A percentile compares a stretch with the other conserved stretches of the same genome.
phyloP scores from a whole-genome alignment of 352 stramenopile species.

The Peronospora belbahrii region DNA sequence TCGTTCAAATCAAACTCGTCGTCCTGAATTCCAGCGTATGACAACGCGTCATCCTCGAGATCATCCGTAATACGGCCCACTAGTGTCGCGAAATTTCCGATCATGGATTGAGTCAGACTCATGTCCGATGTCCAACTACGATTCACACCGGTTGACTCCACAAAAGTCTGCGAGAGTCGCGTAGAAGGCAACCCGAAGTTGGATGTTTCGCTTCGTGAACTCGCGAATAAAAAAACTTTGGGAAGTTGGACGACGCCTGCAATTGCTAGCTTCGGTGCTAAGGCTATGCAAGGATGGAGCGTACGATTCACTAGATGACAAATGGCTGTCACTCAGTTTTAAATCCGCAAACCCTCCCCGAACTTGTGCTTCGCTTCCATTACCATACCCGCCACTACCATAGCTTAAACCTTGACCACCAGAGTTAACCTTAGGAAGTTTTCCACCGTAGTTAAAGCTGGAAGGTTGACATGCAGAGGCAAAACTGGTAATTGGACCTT shows the following conservation, averaged over 20 bases:
- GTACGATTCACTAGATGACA: constrained; percentile 18
- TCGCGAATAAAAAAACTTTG: constrained; percentile 22
- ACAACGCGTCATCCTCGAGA: constrained; percentile 36
- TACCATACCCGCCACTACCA: constrained; percentile 6
- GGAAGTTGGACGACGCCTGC: constrained; percentile 19
- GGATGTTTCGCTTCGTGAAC: constrained; percentile 23
- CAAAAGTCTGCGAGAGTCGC: constrained; percentile 40
- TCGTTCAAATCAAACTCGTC: constrained; percentile 29
- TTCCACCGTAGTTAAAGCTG: constrained; percentile 4
- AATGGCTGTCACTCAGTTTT: constrained; percentile 33
- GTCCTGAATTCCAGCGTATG: constrained; percentile 30
- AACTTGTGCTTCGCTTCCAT: constrained; percentile 13
- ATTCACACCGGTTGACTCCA: constrained; percentile 22
- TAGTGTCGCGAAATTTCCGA: constrained; percentile 64
- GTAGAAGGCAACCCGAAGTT: constrained; percentile 33
- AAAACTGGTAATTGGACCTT: constrained; percentile 2
- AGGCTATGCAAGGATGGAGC: constrained; percentile 10
- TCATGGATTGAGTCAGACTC: constrained; percentile 65
- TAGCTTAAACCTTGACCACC: neutral
- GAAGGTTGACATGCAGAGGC: neutral
- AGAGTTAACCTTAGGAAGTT: neutral
- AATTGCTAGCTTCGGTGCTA: constrained; percentile 12
- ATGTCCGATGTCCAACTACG: constrained; percentile 45
- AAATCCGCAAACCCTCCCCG: constrained; percentile 29
- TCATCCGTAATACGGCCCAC: constrained; percentile 60